Conservation (phyloP, 164 flowering plant genomes). For the Hamamelis virginiana region DNA sequence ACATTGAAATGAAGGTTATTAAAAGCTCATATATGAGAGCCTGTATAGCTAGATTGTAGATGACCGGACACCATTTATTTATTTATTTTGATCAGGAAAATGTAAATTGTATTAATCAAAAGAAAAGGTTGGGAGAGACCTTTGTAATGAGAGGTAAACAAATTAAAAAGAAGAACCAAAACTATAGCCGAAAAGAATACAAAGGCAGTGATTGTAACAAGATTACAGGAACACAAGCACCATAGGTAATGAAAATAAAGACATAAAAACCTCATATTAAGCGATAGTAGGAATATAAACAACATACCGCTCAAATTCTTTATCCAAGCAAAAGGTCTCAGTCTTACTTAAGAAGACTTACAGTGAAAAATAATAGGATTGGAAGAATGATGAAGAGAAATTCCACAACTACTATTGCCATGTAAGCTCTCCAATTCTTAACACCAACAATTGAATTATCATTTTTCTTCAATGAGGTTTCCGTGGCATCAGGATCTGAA, state of each 20-base stretch:
- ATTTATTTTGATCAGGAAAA: no score
- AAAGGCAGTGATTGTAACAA: background rate
- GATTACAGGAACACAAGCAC: background rate
- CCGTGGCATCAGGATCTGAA: conserved; percentile 20
- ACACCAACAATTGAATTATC: conserved; percentile 25
- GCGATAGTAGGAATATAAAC: background rate
- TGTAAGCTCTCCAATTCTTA: conserved; percentile 37
- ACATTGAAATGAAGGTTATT: background rate
- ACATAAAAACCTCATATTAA: background rate
- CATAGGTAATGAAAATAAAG: background rate
- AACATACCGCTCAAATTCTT: background rate
- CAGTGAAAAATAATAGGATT: conserved; percentile 57
- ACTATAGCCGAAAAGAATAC: no score
- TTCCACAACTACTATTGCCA: conserved; percentile 40
- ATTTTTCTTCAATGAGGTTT: conserved; percentile 39
- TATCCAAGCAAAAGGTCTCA: background rate
- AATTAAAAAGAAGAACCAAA: no score
- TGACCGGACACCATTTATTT: background rate
- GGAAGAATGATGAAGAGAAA: conserved; percentile 59
- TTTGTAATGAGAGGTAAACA: no score
- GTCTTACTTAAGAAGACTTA: conserved; percentile 35
- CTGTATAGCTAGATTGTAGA: background rate
- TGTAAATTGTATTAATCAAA: no score
- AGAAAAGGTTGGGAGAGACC: no score
- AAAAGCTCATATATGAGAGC: background rate